Evolutionary conservation across 1,284 basidiomycete species (phyloP).

Genomic region (Cronartium quercuum): DNA sequence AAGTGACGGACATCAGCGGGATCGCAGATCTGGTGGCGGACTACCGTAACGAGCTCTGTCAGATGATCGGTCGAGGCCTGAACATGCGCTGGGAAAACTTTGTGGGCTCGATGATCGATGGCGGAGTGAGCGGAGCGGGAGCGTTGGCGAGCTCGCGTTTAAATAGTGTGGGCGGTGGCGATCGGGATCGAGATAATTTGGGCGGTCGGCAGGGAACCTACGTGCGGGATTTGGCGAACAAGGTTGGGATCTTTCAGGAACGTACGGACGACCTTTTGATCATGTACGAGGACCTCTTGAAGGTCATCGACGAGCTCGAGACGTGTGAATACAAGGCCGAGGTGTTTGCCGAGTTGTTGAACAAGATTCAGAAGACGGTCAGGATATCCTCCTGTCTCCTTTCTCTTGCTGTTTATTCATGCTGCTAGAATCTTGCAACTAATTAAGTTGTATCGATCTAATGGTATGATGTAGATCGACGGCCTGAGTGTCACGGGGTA

Average conservation of each 20-base stretch:
- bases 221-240: conserved; percentile 87
- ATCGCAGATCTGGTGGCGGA: conserved; percentile 90
- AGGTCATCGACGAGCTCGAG: conserved; percentile 75
- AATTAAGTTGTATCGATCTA: not conserved
- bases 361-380: conserved; percentile 77
- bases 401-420: not conserved
- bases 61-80: conserved; percentile 66
- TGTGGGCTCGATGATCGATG: conserved; percentile 58
- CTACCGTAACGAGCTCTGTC: conserved; percentile 79
- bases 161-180: conserved; percentile 59
- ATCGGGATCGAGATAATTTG: conserved; percentile 56
- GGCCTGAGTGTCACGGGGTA: conserved; percentile 91
- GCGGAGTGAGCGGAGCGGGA: not conserved
- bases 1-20: conserved; percentile 72
- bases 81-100: conserved; percentile 95
- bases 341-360: conserved; percentile 70
- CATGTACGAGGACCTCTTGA: conserved; percentile 75
- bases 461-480: conserved; percentile 62
- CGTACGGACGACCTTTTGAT: conserved; percentile 91
- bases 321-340: conserved; percentile 78
- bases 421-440: conserved; percentile 2
- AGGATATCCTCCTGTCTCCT: conserved; percentile 45
- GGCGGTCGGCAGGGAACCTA: conserved; percentile 77
- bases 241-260: conserved; percentile 65
- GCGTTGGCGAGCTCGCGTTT: conserved; percentile 53